A percentile compares a stretch with the other conserved stretches of the same genome.
phyloP scores from a whole-genome alignment of 768 basidiomycete species.

The Termitomyces sp. region DNA sequence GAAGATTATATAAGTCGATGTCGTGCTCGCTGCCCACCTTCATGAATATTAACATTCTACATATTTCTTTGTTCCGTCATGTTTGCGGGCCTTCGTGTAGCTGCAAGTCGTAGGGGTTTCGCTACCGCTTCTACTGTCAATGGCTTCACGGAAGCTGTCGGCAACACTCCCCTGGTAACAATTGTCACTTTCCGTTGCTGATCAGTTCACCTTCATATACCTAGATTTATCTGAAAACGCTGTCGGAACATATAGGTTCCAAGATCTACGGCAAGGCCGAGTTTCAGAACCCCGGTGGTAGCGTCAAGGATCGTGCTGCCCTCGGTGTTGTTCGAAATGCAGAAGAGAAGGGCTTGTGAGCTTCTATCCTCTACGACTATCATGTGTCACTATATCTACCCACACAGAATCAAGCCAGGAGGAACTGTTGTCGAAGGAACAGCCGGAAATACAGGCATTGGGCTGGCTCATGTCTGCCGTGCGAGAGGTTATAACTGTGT shows the following conservation, averaged over 20 bases:
- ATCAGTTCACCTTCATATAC: background rate
- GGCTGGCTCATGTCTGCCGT: constrained; percentile 92
- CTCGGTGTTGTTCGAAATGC: constrained; percentile 85
- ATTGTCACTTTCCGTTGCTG: background rate
- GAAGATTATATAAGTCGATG: constrained; percentile 31
- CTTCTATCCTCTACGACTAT: constrained; percentile 11
- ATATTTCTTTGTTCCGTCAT: constrained; percentile 21
- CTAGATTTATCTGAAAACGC: constrained; percentile 77
- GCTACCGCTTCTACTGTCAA: constrained; percentile 47
- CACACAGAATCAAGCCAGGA: constrained; percentile 73
- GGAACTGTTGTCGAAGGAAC: constrained; percentile 98
- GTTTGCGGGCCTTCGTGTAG: constrained; percentile 29
- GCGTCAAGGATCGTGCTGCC: constrained; percentile 96
- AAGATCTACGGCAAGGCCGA: constrained; percentile 95
- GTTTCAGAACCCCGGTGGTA: constrained; percentile 97
- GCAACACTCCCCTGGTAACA: constrained; percentile 89
- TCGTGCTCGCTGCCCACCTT: constrained; percentile 30
- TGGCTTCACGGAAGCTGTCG: constrained; percentile 86
- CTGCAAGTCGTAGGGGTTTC: constrained; percentile 28
- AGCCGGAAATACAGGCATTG: constrained; percentile 97
- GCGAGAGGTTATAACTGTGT: constrained; percentile 94
- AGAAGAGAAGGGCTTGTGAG: constrained; percentile 77
- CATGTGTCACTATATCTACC: background rate
- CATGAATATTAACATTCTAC: background rate
- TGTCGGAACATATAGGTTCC: constrained; percentile 81